Base-by-base conservation (phyloP, 2,329 filamentous ascomycete genomes). In the Mycosphaerella sp. region DNA sequence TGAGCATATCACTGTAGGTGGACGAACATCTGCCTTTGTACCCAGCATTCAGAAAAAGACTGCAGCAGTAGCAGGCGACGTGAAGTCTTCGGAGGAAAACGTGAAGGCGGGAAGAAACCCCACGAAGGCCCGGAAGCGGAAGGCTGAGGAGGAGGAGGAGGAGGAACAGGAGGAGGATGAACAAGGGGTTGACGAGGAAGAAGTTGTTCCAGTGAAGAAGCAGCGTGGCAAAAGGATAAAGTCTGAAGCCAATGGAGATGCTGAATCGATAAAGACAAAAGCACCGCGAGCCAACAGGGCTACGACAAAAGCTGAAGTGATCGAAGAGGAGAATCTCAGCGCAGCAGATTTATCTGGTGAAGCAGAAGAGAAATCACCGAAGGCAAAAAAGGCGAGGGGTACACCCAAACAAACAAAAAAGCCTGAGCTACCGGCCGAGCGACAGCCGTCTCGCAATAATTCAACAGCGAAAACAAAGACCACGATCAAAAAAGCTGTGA, bases 11-110 rank as follows among this genome's bases (percentile, higher is more conserved):
- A 96, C 86, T 0, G 92, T 97, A 0, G 92, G 92, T 0, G 91
- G 92, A 1, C 78, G 93, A 44, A 97, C 93, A 3, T 95, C 89
- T 66, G 95, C 91, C 45, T 86, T 92, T 49, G 89, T 95, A 0
- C 90, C 90, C 0, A 82, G 78, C 10, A 74, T 93, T 29, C 93
- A 97, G 74, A 95, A 90, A 76, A 95, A 95, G 76, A 83, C 80
- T 2, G 81, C 78, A 1, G 73, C 76, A 32, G 79, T 82, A 12
- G 76, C 79, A 14, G 80, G 76, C 4, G 80, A 81, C 56, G 63
- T 69, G 9, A 61, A 59, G 2, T 38, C 36, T 9, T 57, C 61
- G 29, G 57, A 31, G 7, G 55, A 44, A 29, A 58, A 55, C 11
- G 61, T 58, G 36, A 61, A 61, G 36, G 21, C 41, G 9, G 48